Percentiles rank a stretch among this genome's conserved stretches.
Conservation (phyloP, 192 early-diverging fungal genomes). For the Linderina pennispora region DNA sequence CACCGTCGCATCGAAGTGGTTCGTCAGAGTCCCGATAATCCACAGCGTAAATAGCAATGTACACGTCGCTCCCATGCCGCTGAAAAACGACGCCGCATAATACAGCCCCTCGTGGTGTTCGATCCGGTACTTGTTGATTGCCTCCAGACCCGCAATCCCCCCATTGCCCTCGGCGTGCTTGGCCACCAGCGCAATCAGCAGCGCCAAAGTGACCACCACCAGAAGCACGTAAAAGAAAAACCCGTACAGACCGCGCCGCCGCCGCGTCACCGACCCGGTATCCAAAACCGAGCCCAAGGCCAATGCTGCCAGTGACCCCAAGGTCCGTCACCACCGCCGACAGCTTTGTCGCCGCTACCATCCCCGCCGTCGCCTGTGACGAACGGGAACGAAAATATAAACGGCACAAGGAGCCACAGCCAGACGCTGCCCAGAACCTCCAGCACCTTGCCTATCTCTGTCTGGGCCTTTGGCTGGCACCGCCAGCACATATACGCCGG, state of each 20-base stretch:
- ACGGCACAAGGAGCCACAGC: slow-evolving; percentile 16
- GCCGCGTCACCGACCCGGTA: slow-evolving; percentile 2
- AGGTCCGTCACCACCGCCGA: slow-evolving; percentile 10
- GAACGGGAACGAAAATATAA: slow-evolving; percentile 23
- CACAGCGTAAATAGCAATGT: slow-evolving; percentile 18
- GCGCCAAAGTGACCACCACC: neutral
- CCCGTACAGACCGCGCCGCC: slow-evolving; percentile 5
- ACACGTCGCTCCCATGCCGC: slow-evolving; percentile 12
- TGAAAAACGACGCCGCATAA: slow-evolving; percentile 5
- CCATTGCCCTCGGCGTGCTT: neutral
- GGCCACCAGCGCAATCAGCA: slow-evolving; percentile 4
- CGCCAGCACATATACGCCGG: slow-evolving; percentile 17
- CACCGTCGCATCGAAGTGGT: slow-evolving; percentile 11
- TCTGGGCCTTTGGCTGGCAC: neutral
- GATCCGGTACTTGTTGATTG: slow-evolving; percentile 2
- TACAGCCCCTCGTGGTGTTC: slow-evolving; percentile 1
- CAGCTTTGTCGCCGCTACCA: neutral
- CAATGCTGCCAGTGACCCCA: slow-evolving; percentile 6
- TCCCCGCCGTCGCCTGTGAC: too few relatives aligned
- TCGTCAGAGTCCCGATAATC: slow-evolving; percentile 20
- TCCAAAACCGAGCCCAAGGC: slow-evolving; percentile 11
- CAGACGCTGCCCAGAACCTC: slow-evolving; percentile 7
- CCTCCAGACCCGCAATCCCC: neutral
- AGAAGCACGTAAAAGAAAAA: slow-evolving; percentile 1
- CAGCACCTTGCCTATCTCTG: neutral